Evolutionary conservation across 345 rosid species (phyloP), one percentile per base, ranked within the genome.

Genomic region (Gossypium australe): DNA sequence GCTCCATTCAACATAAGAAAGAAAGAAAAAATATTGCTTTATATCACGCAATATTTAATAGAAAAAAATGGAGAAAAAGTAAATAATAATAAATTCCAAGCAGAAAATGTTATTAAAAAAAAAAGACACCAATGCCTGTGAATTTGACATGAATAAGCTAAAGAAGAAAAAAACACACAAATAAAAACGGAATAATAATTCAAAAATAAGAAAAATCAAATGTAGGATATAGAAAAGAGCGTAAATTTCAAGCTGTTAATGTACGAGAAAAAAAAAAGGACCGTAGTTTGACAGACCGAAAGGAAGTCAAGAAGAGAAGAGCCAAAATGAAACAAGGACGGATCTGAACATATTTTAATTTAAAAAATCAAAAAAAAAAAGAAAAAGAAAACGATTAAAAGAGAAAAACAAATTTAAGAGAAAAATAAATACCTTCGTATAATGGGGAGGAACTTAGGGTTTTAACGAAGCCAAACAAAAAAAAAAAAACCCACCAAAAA

Each of bases 371-470:
- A 70, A 57, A 56, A 44, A 60, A 65, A 49, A 44, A 66, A 65
- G 14, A 68, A 64, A 17, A 59, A 66, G 0, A 29, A 49, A 55
- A 71, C 17, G 43, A 64, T 49, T 27, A 27, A 49, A 51, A 17
- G 27, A 71, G 27, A 45, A 49, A 76, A 70, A 63, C 11, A 68
- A 38, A 56, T 41, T 25, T 7, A 58, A 41, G 4, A 20, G n/a
- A 45, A 58, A 51, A 72, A 34, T 11, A 22, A 17, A 63, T 67
- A 77, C 84, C 84, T 75, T 81, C 43, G 16, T 57, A 74, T 71
- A 80, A 79, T 77, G 80, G 81, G 80, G 83, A 67, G 70, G 80
- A 75, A 81, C 66, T 85, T 84, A 84, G 86, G 91, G 86, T 80
- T 87, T 76, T 24, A 74, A 74, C 27, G 77, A 77, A 63, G 59